phyloP scores from a whole-genome alignment of 2,329 filamentous ascomycete genomes.

The Stemphylium vesicarium region DNA sequence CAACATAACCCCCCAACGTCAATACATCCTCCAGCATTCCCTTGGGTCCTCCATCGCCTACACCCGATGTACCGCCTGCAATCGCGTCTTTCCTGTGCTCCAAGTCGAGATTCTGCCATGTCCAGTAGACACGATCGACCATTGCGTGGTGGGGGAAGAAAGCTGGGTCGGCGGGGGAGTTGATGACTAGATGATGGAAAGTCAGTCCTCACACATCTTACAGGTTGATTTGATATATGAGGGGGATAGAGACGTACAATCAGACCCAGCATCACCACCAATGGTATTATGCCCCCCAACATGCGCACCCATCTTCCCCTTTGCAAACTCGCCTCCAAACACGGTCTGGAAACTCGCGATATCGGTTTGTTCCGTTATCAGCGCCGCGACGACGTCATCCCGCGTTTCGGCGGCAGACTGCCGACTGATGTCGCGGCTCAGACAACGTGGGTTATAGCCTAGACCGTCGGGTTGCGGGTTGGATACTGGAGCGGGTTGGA shows the following conservation, averaged over 20 bases:
- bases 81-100: neutral
- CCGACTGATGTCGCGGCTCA: slow-evolving; percentile 46
- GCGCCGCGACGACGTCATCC: slow-evolving; percentile 28
- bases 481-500: slow-evolving; percentile 26
- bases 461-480: slow-evolving; percentile 41
- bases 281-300: slow-evolving; percentile 55
- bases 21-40: too few species aligned
- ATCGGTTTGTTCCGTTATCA: slow-evolving; percentile 33
- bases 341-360: slow-evolving; percentile 44
- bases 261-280: slow-evolving; percentile 9
- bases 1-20: too few species aligned
- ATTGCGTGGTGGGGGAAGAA: slow-evolving; percentile 43
- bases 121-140: slow-evolving; percentile 39
- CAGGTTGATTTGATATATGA: too few species aligned
- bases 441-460: slow-evolving; percentile 47
- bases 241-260: too few species aligned
- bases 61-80: too few species aligned
- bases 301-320: slow-evolving; percentile 51
- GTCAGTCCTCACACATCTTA: too few species aligned
- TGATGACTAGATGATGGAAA: too few species aligned
- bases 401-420: slow-evolving; percentile 30
- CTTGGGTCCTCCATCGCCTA: too few species aligned
- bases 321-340: slow-evolving; percentile 48
- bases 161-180: slow-evolving; percentile 20
- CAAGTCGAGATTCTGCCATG: slow-evolving; percentile 29